A percentile compares a stretch with the other conserved stretches of the same genome.
These are phyloP conservation scores for Hyaloperonospora arabidopsidis DNA, from an alignment of 352 stramenopile genomes.

Conservation along the genomic window DNA sequence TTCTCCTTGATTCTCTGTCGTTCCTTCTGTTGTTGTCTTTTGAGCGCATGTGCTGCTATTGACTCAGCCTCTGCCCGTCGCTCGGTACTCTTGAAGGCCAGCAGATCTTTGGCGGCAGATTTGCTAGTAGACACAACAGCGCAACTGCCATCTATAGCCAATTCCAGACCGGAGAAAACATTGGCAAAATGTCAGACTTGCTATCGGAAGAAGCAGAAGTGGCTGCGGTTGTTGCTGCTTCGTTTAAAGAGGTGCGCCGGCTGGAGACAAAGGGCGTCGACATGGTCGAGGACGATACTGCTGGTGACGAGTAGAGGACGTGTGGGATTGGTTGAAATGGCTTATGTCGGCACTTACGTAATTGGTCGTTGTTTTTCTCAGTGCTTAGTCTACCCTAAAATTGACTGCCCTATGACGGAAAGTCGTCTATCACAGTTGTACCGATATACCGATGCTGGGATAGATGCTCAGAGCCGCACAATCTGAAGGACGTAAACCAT, in stretches of 20 bases:
- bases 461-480: no score
- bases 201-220: conserved; percentile 5
- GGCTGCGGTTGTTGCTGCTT: conserved; percentile 2
- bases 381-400: no score
- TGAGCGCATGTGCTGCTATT: conserved; percentile 20
- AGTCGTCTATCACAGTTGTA: no score
- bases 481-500: no score
- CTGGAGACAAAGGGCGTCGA: conserved; percentile 38
- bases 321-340: no score
- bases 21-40: conserved; percentile 31
- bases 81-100: conserved; percentile 42
- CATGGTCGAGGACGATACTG: conserved; percentile 7
- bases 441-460: no score
- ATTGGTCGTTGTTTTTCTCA: no score
- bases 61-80: conserved; percentile 31
- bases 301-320: no score
- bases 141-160: conserved; percentile 32
- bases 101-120: conserved; percentile 43
- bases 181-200: conserved; percentile 38
- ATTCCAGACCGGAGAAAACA: conserved; percentile 50
- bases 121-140: conserved; percentile 12
- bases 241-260: conserved; percentile 24
- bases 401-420: no score
- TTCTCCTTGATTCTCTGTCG: no score
- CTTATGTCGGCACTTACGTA: no score